Conservation (phyloP, 2,329 filamentous ascomycete species). For the Aureobasidium subglaciale region DNA sequence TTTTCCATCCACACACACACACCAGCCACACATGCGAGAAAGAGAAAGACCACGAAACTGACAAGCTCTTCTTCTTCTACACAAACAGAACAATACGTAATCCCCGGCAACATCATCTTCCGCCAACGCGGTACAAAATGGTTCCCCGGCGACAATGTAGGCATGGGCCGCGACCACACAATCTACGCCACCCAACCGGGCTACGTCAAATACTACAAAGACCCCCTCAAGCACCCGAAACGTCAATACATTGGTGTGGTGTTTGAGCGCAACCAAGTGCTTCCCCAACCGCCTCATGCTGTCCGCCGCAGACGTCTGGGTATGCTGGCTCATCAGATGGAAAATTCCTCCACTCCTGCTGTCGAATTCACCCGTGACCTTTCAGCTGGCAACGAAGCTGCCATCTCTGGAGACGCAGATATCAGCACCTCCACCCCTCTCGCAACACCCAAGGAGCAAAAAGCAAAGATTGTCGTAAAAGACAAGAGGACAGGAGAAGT, state of each 20-base stretch:
- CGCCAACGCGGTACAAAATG: conserved; percentile 90
- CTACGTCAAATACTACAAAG: conserved; percentile 95
- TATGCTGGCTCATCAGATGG: conserved; percentile 51
- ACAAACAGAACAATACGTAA: conserved; percentile 72
- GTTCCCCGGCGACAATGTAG: conserved; percentile 92
- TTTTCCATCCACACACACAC: not conserved
- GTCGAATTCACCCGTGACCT: too few relatives aligned
- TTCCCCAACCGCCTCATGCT: conserved; percentile 70
- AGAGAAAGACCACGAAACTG: not conserved
- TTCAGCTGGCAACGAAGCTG: conserved; percentile 16
- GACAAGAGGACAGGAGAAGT: conserved; percentile 22
- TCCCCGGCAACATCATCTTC: conserved; percentile 96
- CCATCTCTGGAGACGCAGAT: conserved; percentile 16
- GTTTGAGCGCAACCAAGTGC: conserved; percentile 70
- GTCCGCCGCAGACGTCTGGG: conserved; percentile 68
- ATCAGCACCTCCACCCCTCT: conserved; percentile 20
- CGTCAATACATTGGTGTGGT: conserved; percentile 92
- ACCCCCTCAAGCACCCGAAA: conserved; percentile 73
- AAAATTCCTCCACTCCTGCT: conserved; percentile 20
- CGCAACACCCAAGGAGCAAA: conserved; percentile 19
- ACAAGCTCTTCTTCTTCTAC: not conserved
- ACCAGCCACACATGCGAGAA: not conserved
- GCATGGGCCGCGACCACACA: conserved; percentile 92
- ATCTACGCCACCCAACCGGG: conserved; percentile 80
- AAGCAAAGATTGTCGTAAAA: conserved; percentile 21